Evolutionary conservation across 495 filamentous ascomycete species (phyloP), one percentile per base, ranked within the genome.

Genomic region (Aspergillus biplanus): DNA sequence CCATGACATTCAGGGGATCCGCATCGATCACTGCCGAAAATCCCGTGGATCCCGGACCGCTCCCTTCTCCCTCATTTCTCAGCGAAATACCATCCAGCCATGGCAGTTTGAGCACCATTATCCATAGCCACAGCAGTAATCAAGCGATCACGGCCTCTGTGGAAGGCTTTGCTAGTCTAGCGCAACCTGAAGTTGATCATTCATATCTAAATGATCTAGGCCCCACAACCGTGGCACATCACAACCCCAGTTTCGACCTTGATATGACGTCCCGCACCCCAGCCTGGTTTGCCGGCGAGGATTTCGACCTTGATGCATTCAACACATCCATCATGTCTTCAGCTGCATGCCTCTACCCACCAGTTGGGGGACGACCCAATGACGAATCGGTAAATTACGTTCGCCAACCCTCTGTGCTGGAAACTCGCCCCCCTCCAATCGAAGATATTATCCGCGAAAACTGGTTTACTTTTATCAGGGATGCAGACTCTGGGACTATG

Each of bases 231-330:
- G 8, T 39, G 31, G 42, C 46, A 16, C 21, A 5, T 52, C 44
- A 27, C 44, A 7, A 16, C 55, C 5, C 50, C 13, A 11, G 11
- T 39, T 44, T 65, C 49, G 58, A 64, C 46, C 21, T 64, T 50
- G 31, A 58, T 53, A 31, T 37, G 27, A 16, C 62, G 50, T 53
- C 59, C 15, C 56, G 62, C 42, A 33, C 52, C 8, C 69, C 71
- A 8, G 47, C 59, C 0, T 71, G 69, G 71, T 47, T 73, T n/a
- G 65, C 63, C 1, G 59, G 61, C 48, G 66, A 73, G 7, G 56
- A 71, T 32, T 73, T 73, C 58, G 68, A 73, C 44, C 27, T 73
- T 9, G 62, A 61, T 52, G 69, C 66, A 27, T 37, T 73, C 12
- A 71, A 71, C 61, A 31, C 65, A 9, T 58, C 55, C 9, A 61